Conservation (phyloP, 495 filamentous ascomycete genomes). For the Neurospora terricola region DNA sequence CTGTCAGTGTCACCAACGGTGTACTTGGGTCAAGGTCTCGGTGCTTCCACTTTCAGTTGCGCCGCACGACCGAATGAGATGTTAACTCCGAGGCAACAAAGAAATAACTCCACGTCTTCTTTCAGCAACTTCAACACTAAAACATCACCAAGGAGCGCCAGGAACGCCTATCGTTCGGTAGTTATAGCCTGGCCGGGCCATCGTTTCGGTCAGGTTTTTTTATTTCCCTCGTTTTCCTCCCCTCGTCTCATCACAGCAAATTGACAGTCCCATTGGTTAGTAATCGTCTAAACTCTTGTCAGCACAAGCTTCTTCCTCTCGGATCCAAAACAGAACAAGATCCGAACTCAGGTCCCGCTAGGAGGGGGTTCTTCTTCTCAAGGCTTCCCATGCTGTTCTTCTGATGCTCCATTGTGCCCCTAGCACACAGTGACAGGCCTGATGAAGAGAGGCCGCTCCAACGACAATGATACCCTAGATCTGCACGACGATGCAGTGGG, state of each 20-base stretch:
- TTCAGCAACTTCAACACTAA: background rate
- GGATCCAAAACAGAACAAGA: background rate
- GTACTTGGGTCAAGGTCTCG: background rate
- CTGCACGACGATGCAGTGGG: background rate
- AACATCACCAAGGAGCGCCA: background rate
- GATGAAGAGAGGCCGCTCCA: background rate
- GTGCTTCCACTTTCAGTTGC: background rate
- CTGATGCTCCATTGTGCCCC: background rate
- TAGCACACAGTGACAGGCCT: background rate
- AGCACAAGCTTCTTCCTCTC: background rate
- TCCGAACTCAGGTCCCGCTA: background rate
- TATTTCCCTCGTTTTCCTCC: background rate
- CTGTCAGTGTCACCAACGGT: background rate
- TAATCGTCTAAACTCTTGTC: background rate
- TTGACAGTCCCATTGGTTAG: background rate
- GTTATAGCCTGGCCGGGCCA: background rate
- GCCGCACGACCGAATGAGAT: background rate
- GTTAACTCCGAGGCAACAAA: background rate
- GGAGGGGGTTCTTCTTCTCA: too few relatives aligned
- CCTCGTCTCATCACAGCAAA: background rate
- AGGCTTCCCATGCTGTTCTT: too few relatives aligned
- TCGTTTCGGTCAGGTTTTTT: background rate
- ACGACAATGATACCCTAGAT: background rate
- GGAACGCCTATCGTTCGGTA: background rate
- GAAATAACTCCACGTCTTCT: background rate